Conservation (phyloP, 495 filamentous ascomycete genomes). For the Ascobolus immersus region DNA sequence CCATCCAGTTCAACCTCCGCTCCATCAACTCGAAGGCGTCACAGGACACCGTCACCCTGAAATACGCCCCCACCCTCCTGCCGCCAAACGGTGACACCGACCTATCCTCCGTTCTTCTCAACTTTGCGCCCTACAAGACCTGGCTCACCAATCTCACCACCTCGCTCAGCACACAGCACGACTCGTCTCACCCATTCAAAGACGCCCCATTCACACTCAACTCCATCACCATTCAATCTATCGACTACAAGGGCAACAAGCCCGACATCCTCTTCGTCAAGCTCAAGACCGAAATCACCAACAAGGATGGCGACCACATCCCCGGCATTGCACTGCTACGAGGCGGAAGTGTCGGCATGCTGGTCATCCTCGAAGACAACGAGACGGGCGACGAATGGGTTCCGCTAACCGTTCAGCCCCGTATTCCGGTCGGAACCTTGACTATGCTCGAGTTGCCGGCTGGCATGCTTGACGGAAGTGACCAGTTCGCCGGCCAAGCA, state of each 20-base stretch:
- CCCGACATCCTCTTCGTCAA: constrained; percentile 56
- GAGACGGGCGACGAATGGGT: constrained; percentile 24
- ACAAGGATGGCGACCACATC: constrained; percentile 38
- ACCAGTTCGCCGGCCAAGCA: constrained; percentile 49
- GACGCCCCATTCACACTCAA: constrained; percentile 40
- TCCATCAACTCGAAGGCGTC: no score
- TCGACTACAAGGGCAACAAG: constrained; percentile 39
- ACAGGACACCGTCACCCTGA: no score
- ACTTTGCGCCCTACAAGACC: constrained; percentile 42
- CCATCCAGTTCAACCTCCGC: no score
- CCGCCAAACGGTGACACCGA: no score
- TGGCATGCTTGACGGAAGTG: constrained; percentile 64
- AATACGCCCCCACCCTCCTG: no score
- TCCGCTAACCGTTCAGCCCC: constrained; percentile 52
- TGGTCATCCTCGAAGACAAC: constrained; percentile 50
- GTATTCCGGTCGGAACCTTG: constrained; percentile 52
- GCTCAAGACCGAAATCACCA: constrained; percentile 37
- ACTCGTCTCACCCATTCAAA: constrained; percentile 42
- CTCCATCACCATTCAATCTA: constrained; percentile 43
- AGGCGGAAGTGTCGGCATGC: constrained; percentile 58
- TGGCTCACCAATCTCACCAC: constrained; percentile 45
- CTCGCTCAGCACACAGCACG: constrained; percentile 35
- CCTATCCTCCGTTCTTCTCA: no score
- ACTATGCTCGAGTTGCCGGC: constrained; percentile 60
- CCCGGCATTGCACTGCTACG: constrained; percentile 59